Evolutionary conservation across 164 flowering plant species (phyloP).

Genomic region (Piper betle): DNA sequence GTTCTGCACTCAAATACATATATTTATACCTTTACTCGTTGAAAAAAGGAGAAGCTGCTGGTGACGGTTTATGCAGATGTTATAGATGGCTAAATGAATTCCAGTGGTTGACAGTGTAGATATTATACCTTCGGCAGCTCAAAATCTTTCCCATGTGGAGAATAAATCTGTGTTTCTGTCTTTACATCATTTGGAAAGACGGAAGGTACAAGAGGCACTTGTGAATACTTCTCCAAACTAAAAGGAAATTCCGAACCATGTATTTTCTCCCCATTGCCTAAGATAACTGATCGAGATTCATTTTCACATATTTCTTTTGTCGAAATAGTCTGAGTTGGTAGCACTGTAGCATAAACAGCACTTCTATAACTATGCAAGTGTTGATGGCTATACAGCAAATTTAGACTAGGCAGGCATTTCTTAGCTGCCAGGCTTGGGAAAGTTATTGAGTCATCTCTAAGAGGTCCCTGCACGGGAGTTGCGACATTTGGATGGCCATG

Average conservation of each 20-base stretch:
- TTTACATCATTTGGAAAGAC: constrained; percentile 7
- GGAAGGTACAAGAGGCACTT: background rate
- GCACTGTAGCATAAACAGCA: too few relatives aligned
- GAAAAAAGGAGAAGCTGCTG: too few relatives aligned
- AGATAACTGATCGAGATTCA: background rate
- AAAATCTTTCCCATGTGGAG: constrained; percentile 1
- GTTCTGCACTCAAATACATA: too few relatives aligned
- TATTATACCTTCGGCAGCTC: constrained; percentile 3
- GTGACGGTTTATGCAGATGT: too few relatives aligned
- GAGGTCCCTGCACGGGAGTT: background rate
- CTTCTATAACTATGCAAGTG: constrained; percentile 8
- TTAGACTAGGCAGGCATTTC: background rate
- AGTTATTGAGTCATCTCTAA: constrained; percentile 8
- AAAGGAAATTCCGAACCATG: background rate
- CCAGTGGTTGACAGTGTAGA: background rate
- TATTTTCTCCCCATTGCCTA: background rate
- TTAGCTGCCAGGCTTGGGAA: constrained; percentile 5
- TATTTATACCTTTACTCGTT: too few relatives aligned
- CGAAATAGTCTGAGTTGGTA: too few relatives aligned
- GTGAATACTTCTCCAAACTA: background rate
- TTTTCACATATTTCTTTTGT: too few relatives aligned
- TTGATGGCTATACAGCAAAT: constrained; percentile 6
- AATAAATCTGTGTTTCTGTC: constrained; percentile 4
- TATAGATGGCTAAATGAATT: too few relatives aligned
- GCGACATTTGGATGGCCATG: constrained; percentile 2